phyloP scores from a whole-genome alignment of 176 grass and related monocot genomes.

The sorghum (Sorghum bicolor) region DNA sequence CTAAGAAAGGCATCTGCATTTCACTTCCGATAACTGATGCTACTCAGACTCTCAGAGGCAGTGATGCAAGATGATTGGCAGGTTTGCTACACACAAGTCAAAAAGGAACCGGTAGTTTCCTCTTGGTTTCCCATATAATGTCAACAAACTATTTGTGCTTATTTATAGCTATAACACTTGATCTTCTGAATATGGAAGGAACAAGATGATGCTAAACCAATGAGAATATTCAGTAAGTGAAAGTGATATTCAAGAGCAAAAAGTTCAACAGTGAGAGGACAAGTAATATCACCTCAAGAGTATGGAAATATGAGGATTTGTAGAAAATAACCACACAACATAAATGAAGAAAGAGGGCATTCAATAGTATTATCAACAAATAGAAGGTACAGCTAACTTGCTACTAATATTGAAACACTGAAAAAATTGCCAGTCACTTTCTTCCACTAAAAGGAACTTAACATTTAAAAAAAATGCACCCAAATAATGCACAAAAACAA shows the following conservation, averaged over 20 bases:
- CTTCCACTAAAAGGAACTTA: conserved; percentile 18
- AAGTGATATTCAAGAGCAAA: not conserved
- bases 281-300: not conserved
- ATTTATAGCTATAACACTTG: not conserved
- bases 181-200: conserved; percentile 6
- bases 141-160: not conserved
- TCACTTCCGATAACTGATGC: not conserved
- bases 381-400: not conserved
- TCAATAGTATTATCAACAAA: not conserved
- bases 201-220: not conserved
- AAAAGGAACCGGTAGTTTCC: conserved; percentile 5
- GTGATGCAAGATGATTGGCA: not conserved
- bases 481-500: conserved; percentile 3
- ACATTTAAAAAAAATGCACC: conserved; percentile 9
- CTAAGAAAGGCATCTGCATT: not conserved
- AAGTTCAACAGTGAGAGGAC: not conserved
- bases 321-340: not conserved
- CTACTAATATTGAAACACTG: conserved; percentile 6
- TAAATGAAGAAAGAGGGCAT: not conserved
- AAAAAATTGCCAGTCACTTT: not conserved
- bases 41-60: not conserved
- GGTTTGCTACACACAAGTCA: not conserved
- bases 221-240: not conserved
- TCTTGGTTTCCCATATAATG: conserved; percentile 20
- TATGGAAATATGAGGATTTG: not conserved